Conservation (phyloP, 2,329 filamentous ascomycete species). For the Orbilia oligospora region DNA sequence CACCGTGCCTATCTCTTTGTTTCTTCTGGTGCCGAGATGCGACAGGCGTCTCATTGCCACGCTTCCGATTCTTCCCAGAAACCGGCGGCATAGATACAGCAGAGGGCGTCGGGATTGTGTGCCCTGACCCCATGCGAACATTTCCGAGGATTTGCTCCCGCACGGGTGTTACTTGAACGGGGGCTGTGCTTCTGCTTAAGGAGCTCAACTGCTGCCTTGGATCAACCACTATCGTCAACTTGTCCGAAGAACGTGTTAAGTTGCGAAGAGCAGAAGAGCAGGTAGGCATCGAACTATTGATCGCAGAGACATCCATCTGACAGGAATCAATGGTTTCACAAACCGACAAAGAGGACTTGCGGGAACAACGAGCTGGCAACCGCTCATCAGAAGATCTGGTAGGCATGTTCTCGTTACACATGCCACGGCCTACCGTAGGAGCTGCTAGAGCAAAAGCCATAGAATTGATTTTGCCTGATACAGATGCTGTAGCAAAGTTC, state of each 20-base stretch:
- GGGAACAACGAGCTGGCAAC: constrained; percentile 18
- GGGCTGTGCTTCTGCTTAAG: neutral
- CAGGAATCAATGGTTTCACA: constrained; percentile 44
- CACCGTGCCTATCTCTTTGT: constrained; percentile 49
- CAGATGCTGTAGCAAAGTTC: constrained; percentile 1
- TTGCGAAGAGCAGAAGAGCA: constrained; percentile 29
- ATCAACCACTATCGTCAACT: constrained; percentile 29
- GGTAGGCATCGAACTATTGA: constrained; percentile 20
- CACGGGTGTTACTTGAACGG: constrained; percentile 15
- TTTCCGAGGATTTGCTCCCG: constrained; percentile 1
- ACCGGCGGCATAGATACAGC: constrained; percentile 8
- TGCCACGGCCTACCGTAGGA: constrained; percentile 25
- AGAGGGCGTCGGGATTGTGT: constrained; percentile 7
- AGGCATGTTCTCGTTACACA: constrained; percentile 53
- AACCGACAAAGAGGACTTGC: constrained; percentile 52
- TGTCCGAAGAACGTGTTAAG: constrained; percentile 32
- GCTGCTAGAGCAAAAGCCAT: constrained; percentile 52
- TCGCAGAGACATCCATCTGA: constrained; percentile 37
- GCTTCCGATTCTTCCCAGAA: constrained; percentile 48
- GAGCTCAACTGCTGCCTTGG: constrained; percentile 7
- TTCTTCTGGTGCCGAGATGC: constrained; percentile 52
- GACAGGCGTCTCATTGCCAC: constrained; percentile 52
- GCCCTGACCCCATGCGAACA: constrained; percentile 19
- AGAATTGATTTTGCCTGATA: constrained; percentile 32
- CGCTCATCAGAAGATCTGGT: constrained; percentile 30